Percentiles rank a stretch among this genome's conserved stretches.
Evolutionary conservation across 768 basidiomycete species (phyloP).

Genomic region (Daedalea quercina): DNA sequence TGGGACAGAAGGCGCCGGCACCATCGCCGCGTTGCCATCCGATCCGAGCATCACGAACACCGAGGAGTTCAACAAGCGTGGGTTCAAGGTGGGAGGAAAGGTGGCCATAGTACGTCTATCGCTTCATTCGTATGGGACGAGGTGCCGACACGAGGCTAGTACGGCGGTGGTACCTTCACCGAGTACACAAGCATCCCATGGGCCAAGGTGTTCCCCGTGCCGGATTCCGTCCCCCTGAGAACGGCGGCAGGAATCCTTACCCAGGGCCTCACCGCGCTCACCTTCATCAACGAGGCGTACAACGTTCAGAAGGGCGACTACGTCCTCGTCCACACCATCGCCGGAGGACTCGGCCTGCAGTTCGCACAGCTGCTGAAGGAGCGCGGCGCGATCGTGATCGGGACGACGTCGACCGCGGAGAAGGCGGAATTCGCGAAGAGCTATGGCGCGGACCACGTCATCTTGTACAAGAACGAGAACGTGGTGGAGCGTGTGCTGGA

Average conservation of each 20-base stretch:
- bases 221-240: conserved; percentile 46
- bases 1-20: conserved; percentile 76
- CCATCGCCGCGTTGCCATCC: conserved; percentile 66
- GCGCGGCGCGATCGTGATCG: conserved; percentile 83
- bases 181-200: conserved; percentile 67
- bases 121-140: background rate
- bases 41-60: conserved; percentile 53
- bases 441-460: conserved; percentile 80
- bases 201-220: conserved; percentile 53
- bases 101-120: conserved; percentile 50
- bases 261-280: conserved; percentile 67
- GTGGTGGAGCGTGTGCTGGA: conserved; percentile 67
- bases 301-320: conserved; percentile 71
- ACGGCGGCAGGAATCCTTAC: conserved; percentile 57
- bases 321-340: conserved; percentile 82
- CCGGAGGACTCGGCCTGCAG: conserved; percentile 76
- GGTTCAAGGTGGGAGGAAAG: conserved; percentile 56
- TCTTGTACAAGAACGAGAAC: conserved; percentile 69
- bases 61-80: conserved; percentile 54
- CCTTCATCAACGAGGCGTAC: conserved; percentile 81
- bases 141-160: background rate
- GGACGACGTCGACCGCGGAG: conserved; percentile 79
- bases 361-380: conserved; percentile 61
- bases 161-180: conserved; percentile 42
- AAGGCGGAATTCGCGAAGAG: conserved; percentile 75